Evolutionary conservation across 805 yeast species (phyloP), one percentile per base, ranked within the genome.

Genomic region (Tetrapisispora iriomotensis): DNA sequence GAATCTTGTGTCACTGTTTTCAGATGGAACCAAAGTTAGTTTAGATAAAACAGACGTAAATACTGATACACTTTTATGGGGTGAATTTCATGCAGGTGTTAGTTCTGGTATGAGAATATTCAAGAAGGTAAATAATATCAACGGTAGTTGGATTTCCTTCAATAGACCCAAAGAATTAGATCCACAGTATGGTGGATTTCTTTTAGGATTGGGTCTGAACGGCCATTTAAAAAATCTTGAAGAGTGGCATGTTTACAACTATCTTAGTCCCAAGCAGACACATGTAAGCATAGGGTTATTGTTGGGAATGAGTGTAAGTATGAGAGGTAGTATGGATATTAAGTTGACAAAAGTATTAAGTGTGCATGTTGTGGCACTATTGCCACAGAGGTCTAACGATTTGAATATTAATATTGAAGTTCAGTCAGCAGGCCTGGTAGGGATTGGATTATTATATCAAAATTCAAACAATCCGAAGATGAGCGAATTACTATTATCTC

Each of bases 171-270:
- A 72, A 1, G 70, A 64, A 4, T 57, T 82, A 24, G 77, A 75
- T 48, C 73, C 95, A 0, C 88, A 84, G 45, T 96, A 88, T 65
- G 96, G 96, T 18, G 99, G 99, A 0, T 87, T 92, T 49, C 61
- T 92, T n/a, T 62, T 86, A 15, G 98, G 96, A 0, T 65, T 92
- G 20, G 99, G 99, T 0, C 64, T 92, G 23, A 85, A 85, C 60
- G 97, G 97, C 0, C 95, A 88, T 55, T 62, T 92, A 50, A 77
- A 73, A 41, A 69, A 71, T 30, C 62, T 92, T 20, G 97, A 90
- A 52, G 96, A 92, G 58, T 92, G 97, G 96, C 96, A 88, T 55
- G 82, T 90, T 23, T 92, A 86, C 58, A 88, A 90, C 53, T 87
- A 86, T 48, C 64, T 92, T 38, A 94, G 95, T 0, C 94, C 95